Evolutionary conservation across 768 basidiomycete genomes (phyloP).

Genomic region (Naganishia randhawae): DNA sequence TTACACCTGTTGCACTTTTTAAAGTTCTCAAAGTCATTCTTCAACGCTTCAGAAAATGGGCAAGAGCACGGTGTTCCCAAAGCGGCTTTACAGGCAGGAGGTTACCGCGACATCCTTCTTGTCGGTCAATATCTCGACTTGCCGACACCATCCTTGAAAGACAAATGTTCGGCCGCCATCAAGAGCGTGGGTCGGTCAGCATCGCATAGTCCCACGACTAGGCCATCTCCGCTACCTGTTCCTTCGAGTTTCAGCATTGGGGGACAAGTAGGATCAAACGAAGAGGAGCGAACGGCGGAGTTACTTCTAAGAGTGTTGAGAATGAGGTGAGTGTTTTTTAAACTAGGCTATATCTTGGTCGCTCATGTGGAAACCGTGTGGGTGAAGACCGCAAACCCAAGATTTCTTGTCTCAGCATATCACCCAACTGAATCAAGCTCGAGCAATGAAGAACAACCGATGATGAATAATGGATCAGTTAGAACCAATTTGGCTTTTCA

Average conservation of each 20-base stretch:
- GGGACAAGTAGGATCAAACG: slow-evolving; percentile 23
- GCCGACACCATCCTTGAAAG: slow-evolving; percentile 41
- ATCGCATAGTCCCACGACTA: not conserved
- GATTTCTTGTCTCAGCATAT: slow-evolving; percentile 43
- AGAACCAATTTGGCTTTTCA: not conserved
- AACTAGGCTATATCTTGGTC: not conserved
- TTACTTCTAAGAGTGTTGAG: slow-evolving; percentile 45
- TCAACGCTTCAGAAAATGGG: slow-evolving; percentile 46
- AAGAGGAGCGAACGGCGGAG: slow-evolving; percentile 46
- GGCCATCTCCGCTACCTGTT: slow-evolving; percentile 3
- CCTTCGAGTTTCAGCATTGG: slow-evolving; percentile 4
- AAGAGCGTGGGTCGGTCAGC: slow-evolving; percentile 35
- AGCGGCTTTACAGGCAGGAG: slow-evolving; percentile 36
- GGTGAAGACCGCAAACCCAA: slow-evolving; percentile 35
- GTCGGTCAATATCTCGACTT: slow-evolving; percentile 49
- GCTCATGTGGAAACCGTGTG: not conserved
- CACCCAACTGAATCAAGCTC: slow-evolving; percentile 34
- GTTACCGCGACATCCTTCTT: slow-evolving; percentile 47
- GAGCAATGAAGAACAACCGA: slow-evolving; percentile 32
- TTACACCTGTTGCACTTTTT: not conserved
- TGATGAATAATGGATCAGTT: not conserved
- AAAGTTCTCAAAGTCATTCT: slow-evolving; percentile 44
- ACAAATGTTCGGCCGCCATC: slow-evolving; percentile 42
- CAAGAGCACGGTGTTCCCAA: slow-evolving; percentile 47
- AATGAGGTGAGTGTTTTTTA: slow-evolving; percentile 36